Conservation (phyloP, 306 rosid species). For the Senna siamea region DNA sequence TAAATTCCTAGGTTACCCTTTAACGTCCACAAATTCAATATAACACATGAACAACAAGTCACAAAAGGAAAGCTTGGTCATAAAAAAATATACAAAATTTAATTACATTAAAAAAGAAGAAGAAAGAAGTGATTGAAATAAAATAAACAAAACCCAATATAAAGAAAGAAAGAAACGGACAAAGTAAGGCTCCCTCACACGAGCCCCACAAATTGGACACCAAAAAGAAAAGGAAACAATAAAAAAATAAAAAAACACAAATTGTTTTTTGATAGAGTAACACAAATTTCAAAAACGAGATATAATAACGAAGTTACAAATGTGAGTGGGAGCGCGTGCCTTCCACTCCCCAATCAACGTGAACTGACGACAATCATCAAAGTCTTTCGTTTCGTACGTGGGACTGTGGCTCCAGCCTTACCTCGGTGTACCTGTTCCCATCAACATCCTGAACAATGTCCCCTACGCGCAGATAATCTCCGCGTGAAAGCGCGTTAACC, state of each 20-base stretch:
- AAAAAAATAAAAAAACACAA: too few relatives aligned
- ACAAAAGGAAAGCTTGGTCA: constrained; percentile 19
- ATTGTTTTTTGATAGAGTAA: neutral
- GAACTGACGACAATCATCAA: constrained; percentile 40
- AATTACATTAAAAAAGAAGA: neutral
- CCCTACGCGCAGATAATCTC: constrained; percentile 45
- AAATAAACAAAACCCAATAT: constrained; percentile 23
- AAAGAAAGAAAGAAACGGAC: constrained; percentile 46
- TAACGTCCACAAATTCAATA: constrained; percentile 25
- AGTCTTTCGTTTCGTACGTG: constrained; percentile 44
- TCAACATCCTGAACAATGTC: constrained; percentile 16
- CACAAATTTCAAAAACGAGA: neutral
- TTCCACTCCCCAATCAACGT: constrained; percentile 51
- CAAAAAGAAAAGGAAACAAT: constrained; percentile 33
- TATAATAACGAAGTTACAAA: constrained; percentile 11
- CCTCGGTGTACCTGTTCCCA: constrained; percentile 36
- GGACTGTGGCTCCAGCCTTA: constrained; percentile 38
- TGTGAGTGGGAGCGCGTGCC: constrained; percentile 38
- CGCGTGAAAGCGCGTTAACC: constrained; percentile 40
- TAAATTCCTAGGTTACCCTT: constrained; percentile 57
- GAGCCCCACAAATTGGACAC: constrained; percentile 54
- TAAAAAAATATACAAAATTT: neutral
- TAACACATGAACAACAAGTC: constrained; percentile 43
- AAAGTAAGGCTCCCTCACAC: constrained; percentile 48
- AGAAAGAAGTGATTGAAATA: neutral